Evolutionary conservation across 495 filamentous ascomycete genomes (phyloP).

Genomic region (Pseudevernia furfuracea): DNA sequence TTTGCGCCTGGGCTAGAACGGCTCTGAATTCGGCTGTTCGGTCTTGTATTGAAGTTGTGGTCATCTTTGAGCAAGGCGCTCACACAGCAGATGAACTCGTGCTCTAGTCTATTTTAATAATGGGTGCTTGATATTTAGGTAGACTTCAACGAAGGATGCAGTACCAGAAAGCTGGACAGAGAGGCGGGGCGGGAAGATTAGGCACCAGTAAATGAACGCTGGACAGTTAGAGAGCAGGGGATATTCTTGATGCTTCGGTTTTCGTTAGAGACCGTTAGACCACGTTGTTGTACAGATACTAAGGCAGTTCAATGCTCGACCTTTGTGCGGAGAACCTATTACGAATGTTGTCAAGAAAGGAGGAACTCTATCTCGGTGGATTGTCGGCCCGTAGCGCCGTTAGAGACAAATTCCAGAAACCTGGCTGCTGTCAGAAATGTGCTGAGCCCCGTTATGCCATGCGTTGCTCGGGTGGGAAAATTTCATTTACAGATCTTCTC

Average conservation of each 20-base stretch:
- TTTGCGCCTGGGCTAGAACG: slow-evolving; percentile 77
- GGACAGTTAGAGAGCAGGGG: background rate
- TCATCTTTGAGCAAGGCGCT: slow-evolving; percentile 34
- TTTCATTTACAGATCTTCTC: background rate
- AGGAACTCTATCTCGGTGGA: slow-evolving; percentile 5
- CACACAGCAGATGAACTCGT: background rate
- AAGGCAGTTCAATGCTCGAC: background rate
- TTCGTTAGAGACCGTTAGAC: background rate
- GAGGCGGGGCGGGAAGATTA: background rate
- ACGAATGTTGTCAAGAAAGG: slow-evolving; percentile 7
- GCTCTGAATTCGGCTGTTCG: slow-evolving; percentile 89
- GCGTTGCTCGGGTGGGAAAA: background rate
- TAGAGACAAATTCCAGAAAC: background rate
- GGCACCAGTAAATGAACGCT: background rate
- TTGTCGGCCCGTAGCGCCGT: background rate
- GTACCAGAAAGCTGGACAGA: background rate
- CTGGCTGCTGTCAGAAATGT: slow-evolving; percentile 2
- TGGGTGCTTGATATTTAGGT: background rate
- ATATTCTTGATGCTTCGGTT: background rate
- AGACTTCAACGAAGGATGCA: background rate
- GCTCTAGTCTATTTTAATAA: background rate
- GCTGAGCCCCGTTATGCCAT: background rate
- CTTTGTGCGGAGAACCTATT: background rate
- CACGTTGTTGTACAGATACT: background rate
- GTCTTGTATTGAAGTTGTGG: slow-evolving; percentile 80